Percentiles rank a stretch among this genome's conserved stretches.
Conservation (phyloP, 345 rosid species). For the Odontarrhena argentea region DNA sequence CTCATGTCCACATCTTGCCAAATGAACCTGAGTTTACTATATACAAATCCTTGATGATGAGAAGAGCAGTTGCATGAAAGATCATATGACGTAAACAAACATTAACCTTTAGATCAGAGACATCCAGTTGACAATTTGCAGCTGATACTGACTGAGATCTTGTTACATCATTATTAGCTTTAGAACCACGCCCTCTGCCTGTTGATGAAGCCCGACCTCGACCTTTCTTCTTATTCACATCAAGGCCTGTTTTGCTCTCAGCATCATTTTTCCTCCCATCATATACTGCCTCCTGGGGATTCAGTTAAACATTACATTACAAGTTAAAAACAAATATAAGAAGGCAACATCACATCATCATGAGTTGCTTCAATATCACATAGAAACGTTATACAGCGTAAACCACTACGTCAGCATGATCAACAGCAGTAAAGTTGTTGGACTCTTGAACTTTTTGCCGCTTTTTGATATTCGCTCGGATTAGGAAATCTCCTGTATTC, state of each 20-base stretch:
- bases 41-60: not conserved
- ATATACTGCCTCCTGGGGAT: slow-evolving; percentile 48
- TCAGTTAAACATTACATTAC: slow-evolving; percentile 26
- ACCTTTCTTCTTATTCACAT: slow-evolving; percentile 70
- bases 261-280: slow-evolving; percentile 70
- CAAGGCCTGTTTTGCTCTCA: slow-evolving; percentile 60
- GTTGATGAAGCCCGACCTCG: slow-evolving; percentile 81
- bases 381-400: not conserved
- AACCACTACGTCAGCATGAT: slow-evolving; percentile 62
- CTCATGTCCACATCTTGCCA: slow-evolving; percentile 1
- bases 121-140: slow-evolving; percentile 72
- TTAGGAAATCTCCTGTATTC: slow-evolving; percentile 83
- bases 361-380: not conserved
- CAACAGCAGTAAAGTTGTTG: slow-evolving; percentile 49
- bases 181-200: slow-evolving; percentile 90
- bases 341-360: slow-evolving; percentile 6
- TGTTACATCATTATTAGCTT: slow-evolving; percentile 56
- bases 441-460: slow-evolving; percentile 71
- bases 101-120: slow-evolving; percentile 62
- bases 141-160: slow-evolving; percentile 54
- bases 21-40: not conserved
- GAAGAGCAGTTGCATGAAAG: slow-evolving; percentile 21
- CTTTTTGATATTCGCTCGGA: slow-evolving; percentile 89
- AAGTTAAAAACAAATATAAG: not conserved
- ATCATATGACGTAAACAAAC: slow-evolving; percentile 22